phyloP scores from a whole-genome alignment of 1,139 yeast species.

The Nakaseomyces kungkrabaensis region DNA sequence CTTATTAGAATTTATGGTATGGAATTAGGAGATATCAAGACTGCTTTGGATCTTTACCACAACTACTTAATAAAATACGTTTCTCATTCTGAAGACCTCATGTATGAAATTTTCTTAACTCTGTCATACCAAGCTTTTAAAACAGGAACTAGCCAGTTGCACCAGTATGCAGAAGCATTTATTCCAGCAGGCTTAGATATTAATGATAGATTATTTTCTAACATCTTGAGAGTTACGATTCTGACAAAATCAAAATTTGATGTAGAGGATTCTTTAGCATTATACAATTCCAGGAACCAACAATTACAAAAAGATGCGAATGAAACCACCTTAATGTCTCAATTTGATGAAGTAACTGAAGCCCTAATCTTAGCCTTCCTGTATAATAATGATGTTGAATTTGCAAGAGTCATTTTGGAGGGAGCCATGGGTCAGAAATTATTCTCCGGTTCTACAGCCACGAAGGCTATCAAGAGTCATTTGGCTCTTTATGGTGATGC shows the following conservation, averaged over 20 bases:
- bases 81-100: constrained; percentile 31
- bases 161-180: constrained; percentile 41
- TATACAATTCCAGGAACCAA: constrained; percentile 44
- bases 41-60: constrained; percentile 39
- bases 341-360: constrained; percentile 44
- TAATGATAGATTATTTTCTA: constrained; percentile 32
- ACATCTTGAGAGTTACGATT: constrained; percentile 36
- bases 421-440: constrained; percentile 41
- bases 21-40: constrained; percentile 31
- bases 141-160: constrained; percentile 29
- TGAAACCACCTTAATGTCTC: constrained; percentile 32
- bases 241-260: constrained; percentile 40
- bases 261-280: constrained; percentile 37
- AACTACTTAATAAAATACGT: constrained; percentile 37
- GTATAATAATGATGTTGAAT: constrained; percentile 45
- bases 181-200: constrained; percentile 30
- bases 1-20: constrained; percentile 35
- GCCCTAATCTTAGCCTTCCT: constrained; percentile 43
- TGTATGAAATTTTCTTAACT: constrained; percentile 31
- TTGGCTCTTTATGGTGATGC: constrained; percentile 53
- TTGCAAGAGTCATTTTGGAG: constrained; percentile 52
- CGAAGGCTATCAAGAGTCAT: constrained; percentile 35
- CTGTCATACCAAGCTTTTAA: constrained; percentile 37
- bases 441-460: constrained; percentile 37
- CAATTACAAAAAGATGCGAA: constrained; percentile 27